Percentiles rank a stretch among this genome's conserved stretches.
Conservation (phyloP, 2,329 filamentous ascomycete species). For the Blastomyces parvus region DNA sequence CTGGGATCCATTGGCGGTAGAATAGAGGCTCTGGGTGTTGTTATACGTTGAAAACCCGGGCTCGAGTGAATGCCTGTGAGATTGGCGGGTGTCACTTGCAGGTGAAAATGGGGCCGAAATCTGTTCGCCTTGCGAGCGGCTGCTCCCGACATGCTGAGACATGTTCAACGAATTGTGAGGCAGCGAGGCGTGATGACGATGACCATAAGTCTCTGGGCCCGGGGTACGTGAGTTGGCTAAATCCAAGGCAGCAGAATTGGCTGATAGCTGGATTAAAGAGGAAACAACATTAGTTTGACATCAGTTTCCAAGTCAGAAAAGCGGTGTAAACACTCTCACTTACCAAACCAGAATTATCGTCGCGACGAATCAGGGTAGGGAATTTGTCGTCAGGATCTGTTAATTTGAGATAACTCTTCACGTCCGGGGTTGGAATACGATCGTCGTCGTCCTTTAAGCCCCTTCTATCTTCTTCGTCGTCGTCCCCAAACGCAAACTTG, state of each 20-base stretch:
- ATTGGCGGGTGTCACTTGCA: slow-evolving; percentile 24
- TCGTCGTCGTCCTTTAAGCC: slow-evolving; percentile 38
- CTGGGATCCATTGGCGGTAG: slow-evolving; percentile 33
- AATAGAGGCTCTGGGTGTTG: slow-evolving; percentile 14
- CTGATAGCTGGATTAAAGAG: slow-evolving; percentile 54
- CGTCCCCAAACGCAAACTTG: slow-evolving; percentile 76
- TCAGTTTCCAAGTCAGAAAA: background rate
- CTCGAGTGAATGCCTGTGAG: slow-evolving; percentile 38
- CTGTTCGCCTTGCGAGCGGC: slow-evolving; percentile 20
- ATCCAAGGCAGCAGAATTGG: slow-evolving; percentile 72
- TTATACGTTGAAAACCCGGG: slow-evolving; percentile 17
- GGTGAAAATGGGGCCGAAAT: slow-evolving; percentile 13
- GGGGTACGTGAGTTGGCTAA: slow-evolving; percentile 62
- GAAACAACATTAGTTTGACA: slow-evolving; percentile 19
- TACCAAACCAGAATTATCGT: slow-evolving; percentile 48
- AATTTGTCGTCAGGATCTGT: slow-evolving; percentile 74
- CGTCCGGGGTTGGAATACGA: slow-evolving; percentile 51
- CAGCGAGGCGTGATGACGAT: slow-evolving; percentile 58
- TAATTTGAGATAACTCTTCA: slow-evolving; percentile 61
- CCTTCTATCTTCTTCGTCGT: slow-evolving; percentile 55
- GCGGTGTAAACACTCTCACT: slow-evolving; percentile 23
- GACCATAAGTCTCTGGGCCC: slow-evolving; percentile 56
- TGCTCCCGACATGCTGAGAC: slow-evolving; percentile 22
- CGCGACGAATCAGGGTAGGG: slow-evolving; percentile 51
- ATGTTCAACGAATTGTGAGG: slow-evolving; percentile 44